Base-by-base conservation (phyloP, 2,329 filamentous ascomycete genomes). In the Aspergillus neotritici region DNA sequence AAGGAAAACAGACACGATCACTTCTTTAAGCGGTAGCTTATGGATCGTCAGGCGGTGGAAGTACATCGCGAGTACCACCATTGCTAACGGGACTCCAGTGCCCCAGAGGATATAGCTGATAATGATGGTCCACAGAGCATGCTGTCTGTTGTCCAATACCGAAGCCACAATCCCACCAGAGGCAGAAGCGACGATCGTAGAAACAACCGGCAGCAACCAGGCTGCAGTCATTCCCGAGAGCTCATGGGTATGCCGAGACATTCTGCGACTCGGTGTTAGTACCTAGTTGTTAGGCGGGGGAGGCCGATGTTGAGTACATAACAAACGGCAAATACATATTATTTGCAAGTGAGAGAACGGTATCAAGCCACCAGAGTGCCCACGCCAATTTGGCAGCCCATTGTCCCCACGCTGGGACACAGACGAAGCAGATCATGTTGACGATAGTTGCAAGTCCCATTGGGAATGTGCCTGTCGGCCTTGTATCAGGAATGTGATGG, bases 101-200 rank as follows among this genome's bases (percentile, higher is more conserved):
- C 83, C 83, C 82, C 81, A 86, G 46, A 87, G 75, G n/a, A 85
- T 68, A 60, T 87, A 88, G 16, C 76, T 82, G 12, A 71, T 69
- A 15, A 87, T 65, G 14, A 87, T 57, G 0, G 84, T 87, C 44
- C 75, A 76, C 10, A 85, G 66, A 4, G 79, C 80, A 49, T 80
- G 71, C 28, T 74, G 64, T 0, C 66, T 65, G 47, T 80, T 68
- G 1, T 75, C 71, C 0, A 87, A 70, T 11, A 76, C 69, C 6
- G 73, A 72, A 3, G 84, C 80, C 0, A 86, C 71, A 42, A 83
- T 68, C 15, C 75, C 79, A 6, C 84, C 84, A 0, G 80, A 75
- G 1, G 79, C 79, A 1, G 83, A 72, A 4, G 82, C 79, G 29
- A 87, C 83, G 30, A 86, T 76, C 6, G 80, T 77, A 1, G 80